phyloP scores from a whole-genome alignment of 2,329 filamentous ascomycete species.

The Fusarium metavorans region DNA sequence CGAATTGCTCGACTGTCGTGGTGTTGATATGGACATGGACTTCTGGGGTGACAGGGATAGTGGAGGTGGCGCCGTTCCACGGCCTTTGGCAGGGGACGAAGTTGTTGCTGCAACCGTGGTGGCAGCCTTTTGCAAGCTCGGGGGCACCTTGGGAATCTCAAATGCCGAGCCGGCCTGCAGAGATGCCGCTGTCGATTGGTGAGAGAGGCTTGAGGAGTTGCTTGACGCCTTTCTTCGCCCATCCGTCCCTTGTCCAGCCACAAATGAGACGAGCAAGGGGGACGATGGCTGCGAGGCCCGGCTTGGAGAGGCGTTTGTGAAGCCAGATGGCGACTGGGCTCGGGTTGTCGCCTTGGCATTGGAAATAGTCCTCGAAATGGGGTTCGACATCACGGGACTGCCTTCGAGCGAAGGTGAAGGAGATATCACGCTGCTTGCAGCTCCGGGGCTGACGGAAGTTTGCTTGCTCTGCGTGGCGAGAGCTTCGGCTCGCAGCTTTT shows the following conservation, averaged over 20 bases:
- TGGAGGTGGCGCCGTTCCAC: conserved; percentile 62
- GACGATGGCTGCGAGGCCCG: conserved; percentile 76
- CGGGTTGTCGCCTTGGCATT: conserved; percentile 82
- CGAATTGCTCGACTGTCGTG: conserved; percentile 70
- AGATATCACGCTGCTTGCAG: conserved; percentile 60
- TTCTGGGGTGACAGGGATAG: conserved; percentile 74
- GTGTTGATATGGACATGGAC: conserved; percentile 65
- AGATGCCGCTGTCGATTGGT: conserved; percentile 71
- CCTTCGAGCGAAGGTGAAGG: conserved; percentile 81
- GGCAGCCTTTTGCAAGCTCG: conserved; percentile 70
- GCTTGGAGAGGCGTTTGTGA: conserved; percentile 88
- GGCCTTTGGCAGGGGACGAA: conserved; percentile 68
- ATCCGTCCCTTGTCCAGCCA: conserved; percentile 84
- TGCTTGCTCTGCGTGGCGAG: conserved; percentile 75
- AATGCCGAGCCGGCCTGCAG: conserved; percentile 79
- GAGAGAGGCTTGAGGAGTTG: conserved; percentile 85
- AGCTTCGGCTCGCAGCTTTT: conserved; percentile 93
- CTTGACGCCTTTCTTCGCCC: conserved; percentile 89
- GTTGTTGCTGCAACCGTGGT: conserved; percentile 60
- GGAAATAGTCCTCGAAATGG: conserved; percentile 84
- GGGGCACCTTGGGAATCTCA: conserved; percentile 75
- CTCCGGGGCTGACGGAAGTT: conserved; percentile 58
- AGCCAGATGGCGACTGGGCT: conserved; percentile 85
- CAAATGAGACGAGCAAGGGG: conserved; percentile 95
- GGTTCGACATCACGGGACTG: conserved; percentile 84